Evolutionary conservation across 495 filamentous ascomycete species (phyloP), one percentile per base, ranked within the genome.

Genomic region (Poronia punctata): DNA sequence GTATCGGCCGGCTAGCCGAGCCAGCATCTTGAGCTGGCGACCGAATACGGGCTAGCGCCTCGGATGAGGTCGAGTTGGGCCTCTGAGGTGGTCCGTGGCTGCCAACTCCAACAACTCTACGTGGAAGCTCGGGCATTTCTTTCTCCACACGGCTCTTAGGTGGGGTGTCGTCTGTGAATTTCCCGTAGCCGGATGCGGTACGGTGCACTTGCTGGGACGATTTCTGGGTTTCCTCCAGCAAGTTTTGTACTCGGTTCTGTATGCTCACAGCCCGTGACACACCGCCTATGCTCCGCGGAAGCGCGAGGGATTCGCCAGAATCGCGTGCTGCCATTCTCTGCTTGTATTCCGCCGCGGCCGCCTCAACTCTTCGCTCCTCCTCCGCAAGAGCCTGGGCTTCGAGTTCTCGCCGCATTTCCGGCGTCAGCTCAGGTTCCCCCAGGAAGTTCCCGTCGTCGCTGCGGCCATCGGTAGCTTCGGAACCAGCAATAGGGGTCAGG

Each of bases 291-390:
- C 65, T 69, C 49, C 66, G 72, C 4, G 68, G 65, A 2, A 64
- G 54, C 10, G 56, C 50, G 3, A 54, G 52, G 29, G 67, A 10
- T 9, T 71, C 62, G 1, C 73, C 76, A 10, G 35, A 38, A 15
- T 54, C 52, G 10, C 76, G 61, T 38, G 80, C 80, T 2, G 85
- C 80, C 29, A 95, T 70, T 18, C 83, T 80, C 43, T 79, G 74
- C 3, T 84, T 79, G 54, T 96, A 94, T 59, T 95, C 92, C 1
- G 85, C 88, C n/a, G 87, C 87, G 1, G 89, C 92, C 29, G 76
- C 82, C 23, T 85, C 88, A 7, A 98, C 93, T n/a, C 92, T 75
- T 44, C 81, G 82, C 60, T 98, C 92, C 62, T 97, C 92, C 58
- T 87, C 79, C 14, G 83, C 83, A 14, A 97, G 75, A 31, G 85